Conservation (phyloP, 371 early-diverging fungal genomes). For the Choanephora cucurbitarum region DNA sequence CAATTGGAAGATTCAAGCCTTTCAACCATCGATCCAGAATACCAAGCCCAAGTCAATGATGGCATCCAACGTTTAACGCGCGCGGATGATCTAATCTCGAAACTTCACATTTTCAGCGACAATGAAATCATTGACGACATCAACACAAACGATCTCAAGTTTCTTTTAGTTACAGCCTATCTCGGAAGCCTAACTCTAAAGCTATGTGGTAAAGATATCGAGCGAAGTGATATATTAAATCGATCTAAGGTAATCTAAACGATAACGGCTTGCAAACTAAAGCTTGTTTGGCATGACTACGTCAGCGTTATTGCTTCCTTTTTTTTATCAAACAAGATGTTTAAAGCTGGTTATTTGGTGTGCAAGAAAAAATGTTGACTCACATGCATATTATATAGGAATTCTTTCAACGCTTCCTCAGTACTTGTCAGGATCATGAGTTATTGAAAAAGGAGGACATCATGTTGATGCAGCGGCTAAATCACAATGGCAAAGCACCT, state of each 20-base stretch:
- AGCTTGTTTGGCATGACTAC: neutral
- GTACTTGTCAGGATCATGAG: slow-evolving; percentile 64
- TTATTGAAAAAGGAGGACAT: slow-evolving; percentile 54
- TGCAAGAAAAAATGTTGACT: neutral
- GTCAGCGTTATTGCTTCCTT: too few species aligned
- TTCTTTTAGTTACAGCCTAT: slow-evolving; percentile 76
- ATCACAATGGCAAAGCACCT: slow-evolving; percentile 20
- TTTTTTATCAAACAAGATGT: too few species aligned
- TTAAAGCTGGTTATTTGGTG: too few species aligned
- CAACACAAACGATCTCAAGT: slow-evolving; percentile 78
- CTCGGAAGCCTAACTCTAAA: slow-evolving; percentile 72
- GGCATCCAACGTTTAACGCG: slow-evolving; percentile 48
- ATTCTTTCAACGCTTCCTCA: slow-evolving; percentile 54
- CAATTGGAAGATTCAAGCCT: slow-evolving; percentile 49
- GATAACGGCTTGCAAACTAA: neutral
- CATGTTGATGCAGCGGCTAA: slow-evolving; percentile 28
- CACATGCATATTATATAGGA: slow-evolving; percentile 17
- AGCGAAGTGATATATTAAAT: slow-evolving; percentile 50
- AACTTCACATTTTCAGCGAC: slow-evolving; percentile 76
- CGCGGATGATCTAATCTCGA: slow-evolving; percentile 55
- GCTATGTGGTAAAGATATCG: slow-evolving; percentile 30
- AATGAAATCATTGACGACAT: slow-evolving; percentile 91
- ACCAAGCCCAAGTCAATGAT: slow-evolving; percentile 53
- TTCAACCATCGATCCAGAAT: slow-evolving; percentile 44
- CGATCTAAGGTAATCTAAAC: slow-evolving; percentile 49